Conservation (phyloP, 192 early-diverging fungal genomes). For the Diversispora eburnea region DNA sequence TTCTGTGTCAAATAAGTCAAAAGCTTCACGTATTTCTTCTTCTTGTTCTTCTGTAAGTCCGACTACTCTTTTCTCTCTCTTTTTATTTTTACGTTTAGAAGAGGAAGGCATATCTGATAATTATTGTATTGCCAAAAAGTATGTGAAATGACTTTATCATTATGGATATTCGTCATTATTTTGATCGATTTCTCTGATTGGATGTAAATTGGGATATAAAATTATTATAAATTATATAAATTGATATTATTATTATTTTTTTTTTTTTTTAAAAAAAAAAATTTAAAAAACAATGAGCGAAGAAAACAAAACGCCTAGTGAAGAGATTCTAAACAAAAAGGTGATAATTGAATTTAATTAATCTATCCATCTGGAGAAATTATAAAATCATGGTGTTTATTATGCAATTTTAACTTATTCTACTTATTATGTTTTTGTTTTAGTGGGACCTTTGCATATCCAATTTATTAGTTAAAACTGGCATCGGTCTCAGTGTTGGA, state of each 20-base stretch:
- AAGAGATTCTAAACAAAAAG: conserved; percentile 62
- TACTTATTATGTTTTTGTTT: not conserved
- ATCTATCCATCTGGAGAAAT: not conserved
- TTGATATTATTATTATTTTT: too few relatives aligned
- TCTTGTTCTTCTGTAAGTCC: conserved; percentile 60
- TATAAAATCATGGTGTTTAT: not conserved
- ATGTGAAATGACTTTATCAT: too few relatives aligned
- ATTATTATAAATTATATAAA: too few relatives aligned
- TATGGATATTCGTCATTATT: too few relatives aligned
- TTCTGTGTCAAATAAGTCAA: conserved; percentile 69
- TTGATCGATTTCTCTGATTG: too few relatives aligned
- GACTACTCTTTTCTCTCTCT: conserved; percentile 11
- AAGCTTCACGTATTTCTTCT: conserved; percentile 57
- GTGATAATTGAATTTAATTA: conserved; percentile 29
- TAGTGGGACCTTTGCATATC: conserved; percentile 86
- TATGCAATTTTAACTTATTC: not conserved
- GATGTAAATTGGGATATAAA: too few relatives aligned
- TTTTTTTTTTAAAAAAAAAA: too few relatives aligned
- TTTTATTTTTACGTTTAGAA: conserved; percentile 10
- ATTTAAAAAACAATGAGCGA: not conserved
- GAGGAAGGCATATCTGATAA: not conserved
- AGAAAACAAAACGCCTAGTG: conserved; percentile 46
- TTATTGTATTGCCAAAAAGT: too few relatives aligned
- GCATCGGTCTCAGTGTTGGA: conserved; percentile 78
- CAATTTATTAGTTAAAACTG: conserved; percentile 78